Base-by-base conservation (phyloP, 2,329 filamentous ascomycete species). In the Orbilia blumenaviensis region DNA sequence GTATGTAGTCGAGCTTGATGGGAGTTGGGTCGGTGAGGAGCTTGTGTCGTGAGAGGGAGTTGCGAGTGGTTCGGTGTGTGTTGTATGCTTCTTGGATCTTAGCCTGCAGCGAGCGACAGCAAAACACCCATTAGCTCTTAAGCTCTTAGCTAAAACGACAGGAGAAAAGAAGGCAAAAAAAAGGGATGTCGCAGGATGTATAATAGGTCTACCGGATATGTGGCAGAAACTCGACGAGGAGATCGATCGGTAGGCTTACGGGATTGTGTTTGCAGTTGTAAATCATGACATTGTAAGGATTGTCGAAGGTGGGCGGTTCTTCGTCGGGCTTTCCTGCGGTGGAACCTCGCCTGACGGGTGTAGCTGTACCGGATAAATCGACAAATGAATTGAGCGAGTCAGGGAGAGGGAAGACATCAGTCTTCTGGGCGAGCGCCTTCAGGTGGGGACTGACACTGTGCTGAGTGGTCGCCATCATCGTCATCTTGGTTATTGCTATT, bases 11-110 rank as follows among this genome's bases (percentile, higher is more conserved):
- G 32, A 97, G 84, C 66, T 90, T 89, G 58, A 89, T 84, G 0
- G 97, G 86, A 66, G 92, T 89, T 1, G 90, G 88, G 81, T 98
- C 94, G 61, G 89, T 86, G 2, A 96, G 86, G 73, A 97, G 90
- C 80, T 91, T 92, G 9, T 86, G 86, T 78, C 87, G 90, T 82
- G 96, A 93, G 80, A 94, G 89, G 2, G 84, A 85, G 81, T 96
- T 96, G 68, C 94, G 89, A 50, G 87, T 89, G 4, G 84, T 87
- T 60, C 94, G 90, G 81, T 98, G 94, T 0, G 85, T 86, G 9
- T 87, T 85, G 82, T 97, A 98, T 44, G 89, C 86, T 5, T 84
- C 82, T 83, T 94, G 92, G 9, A 96, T 90, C 80, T 89, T 84
- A 21, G 83, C 82, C 90, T 92, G 77, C 21, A 44, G 29, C 18